These are phyloP conservation scores for Lipomyces japonicus DNA, from an alignment of 805 yeast species.

Conservation along the genomic window DNA sequence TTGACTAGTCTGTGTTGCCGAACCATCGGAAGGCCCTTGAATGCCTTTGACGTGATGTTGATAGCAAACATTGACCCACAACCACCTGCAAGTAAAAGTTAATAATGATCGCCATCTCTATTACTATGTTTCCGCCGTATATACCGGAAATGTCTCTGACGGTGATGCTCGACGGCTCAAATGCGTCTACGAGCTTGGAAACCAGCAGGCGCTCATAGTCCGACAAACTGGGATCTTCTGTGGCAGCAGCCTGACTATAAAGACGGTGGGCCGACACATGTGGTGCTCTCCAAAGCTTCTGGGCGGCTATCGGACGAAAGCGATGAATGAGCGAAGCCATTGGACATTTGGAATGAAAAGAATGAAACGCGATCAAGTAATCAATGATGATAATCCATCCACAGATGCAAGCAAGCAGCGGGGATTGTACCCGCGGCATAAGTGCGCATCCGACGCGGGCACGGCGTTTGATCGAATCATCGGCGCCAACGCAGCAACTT, in stretches of 20 bases:
- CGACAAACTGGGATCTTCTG: slow-evolving; percentile 1
- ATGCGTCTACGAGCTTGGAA: slow-evolving; percentile 47
- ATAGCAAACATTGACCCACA: slow-evolving; percentile 99
- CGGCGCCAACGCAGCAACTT: background rate
- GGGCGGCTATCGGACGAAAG: too few species aligned
- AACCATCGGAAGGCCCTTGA: slow-evolving; percentile 76
- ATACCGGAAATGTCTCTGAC: slow-evolving; percentile 79
- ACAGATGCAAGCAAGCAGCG: too few species aligned
- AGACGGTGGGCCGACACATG: background rate
- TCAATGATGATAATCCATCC: too few species aligned
- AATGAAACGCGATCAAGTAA: too few species aligned
- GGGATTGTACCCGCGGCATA: too few species aligned
- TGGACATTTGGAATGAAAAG: too few species aligned
- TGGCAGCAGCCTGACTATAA: slow-evolving; percentile 6
- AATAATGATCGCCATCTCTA: background rate
- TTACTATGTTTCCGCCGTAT: slow-evolving; percentile 1
- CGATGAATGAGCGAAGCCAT: too few species aligned
- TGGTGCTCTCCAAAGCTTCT: too few species aligned
- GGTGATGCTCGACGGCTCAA: slow-evolving; percentile 58
- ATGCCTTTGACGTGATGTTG: slow-evolving; percentile 62
- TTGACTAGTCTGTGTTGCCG: slow-evolving; percentile 93
- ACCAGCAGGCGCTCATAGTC: slow-evolving; percentile 23
- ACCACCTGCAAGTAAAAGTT: slow-evolving; percentile 46
- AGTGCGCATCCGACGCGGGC: background rate
- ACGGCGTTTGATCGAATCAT: background rate